Evolutionary conservation across 805 yeast genomes (phyloP).

Genomic region (Helenozyma baotianmanensis): DNA sequence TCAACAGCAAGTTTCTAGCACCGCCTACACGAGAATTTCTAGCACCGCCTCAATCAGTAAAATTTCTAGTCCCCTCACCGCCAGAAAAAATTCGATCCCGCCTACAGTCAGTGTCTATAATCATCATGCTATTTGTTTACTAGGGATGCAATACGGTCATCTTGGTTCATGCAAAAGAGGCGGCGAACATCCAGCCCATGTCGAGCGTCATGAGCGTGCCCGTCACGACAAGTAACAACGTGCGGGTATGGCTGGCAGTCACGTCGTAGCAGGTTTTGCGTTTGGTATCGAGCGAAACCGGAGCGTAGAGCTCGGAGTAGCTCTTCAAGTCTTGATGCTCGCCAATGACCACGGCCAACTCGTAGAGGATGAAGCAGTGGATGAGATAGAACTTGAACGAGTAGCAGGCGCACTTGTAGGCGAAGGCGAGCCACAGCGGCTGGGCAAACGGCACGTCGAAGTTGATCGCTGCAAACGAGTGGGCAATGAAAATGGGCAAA

Average conservation of each 20-base stretch:
- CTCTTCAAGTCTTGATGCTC: constrained; percentile 6
- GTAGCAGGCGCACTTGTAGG: constrained; percentile 20
- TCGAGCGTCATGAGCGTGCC: background rate
- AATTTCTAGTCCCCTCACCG: too few species aligned
- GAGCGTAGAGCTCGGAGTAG: constrained; percentile 12
- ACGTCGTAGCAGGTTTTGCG: background rate
- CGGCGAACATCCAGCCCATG: too few species aligned
- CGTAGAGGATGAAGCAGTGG: constrained; percentile 29
- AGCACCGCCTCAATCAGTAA: too few species aligned
- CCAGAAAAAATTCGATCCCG: too few species aligned
- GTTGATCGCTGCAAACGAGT: constrained; percentile 28
- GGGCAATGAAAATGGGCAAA: constrained; percentile 32
- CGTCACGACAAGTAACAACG: background rate
- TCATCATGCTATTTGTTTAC: too few species aligned
- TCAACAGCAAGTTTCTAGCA: too few species aligned
- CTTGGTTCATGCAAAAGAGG: too few species aligned
- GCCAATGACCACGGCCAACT: constrained; percentile 14
- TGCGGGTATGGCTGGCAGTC: background rate
- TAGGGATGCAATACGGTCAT: too few species aligned
- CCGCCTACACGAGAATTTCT: too few species aligned
- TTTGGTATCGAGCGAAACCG: constrained; percentile 2
- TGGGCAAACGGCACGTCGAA: constrained; percentile 16
- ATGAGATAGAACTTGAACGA: constrained; percentile 31
- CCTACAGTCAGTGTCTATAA: too few species aligned
- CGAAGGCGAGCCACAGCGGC: constrained; percentile 3